Evolutionary conservation across 441 rosid species (phyloP).

Genomic region (Lepidium campestre): DNA sequence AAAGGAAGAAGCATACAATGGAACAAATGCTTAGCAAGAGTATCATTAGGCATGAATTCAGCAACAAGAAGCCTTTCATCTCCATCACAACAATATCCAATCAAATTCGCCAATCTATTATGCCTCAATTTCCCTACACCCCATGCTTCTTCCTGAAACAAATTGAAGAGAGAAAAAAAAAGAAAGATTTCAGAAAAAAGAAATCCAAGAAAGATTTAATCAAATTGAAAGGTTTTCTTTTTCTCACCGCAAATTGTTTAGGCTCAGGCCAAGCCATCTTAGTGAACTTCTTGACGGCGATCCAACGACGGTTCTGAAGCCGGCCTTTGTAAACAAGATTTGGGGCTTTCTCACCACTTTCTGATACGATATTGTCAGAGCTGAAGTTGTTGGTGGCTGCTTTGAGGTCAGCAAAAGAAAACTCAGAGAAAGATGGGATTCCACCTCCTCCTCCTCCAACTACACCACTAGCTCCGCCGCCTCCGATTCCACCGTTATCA

Average conservation of each 20-base stretch:
- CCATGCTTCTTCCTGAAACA: conserved; percentile 75
- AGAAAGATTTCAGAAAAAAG: not conserved
- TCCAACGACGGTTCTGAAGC: conserved; percentile 65
- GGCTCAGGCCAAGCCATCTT: conserved; percentile 95
- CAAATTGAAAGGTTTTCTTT: not conserved
- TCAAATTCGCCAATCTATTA: conserved; percentile 78
- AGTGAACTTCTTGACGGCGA: conserved; percentile 88
- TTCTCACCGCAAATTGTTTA: conserved; percentile 67
- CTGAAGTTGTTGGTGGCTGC: conserved; percentile 81
- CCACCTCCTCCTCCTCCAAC: conserved; percentile 21
- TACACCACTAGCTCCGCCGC: conserved; percentile 21
- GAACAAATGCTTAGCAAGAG: conserved; percentile 91
- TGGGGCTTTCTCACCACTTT: conserved; percentile 82
- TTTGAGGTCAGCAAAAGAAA: conserved; percentile 63
- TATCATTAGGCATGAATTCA: conserved; percentile 91
- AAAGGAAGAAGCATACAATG: conserved; percentile 50
- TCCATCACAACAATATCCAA: conserved; percentile 92
- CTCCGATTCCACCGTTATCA: conserved; percentile 23
- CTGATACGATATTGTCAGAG: conserved; percentile 72
- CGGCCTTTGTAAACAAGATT: conserved; percentile 79
- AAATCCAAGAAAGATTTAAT: not conserved
- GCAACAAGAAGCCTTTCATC: conserved; percentile 96
- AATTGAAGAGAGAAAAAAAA: not conserved
- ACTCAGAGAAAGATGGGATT: conserved; percentile 58
- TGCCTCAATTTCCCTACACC: conserved; percentile 87